A percentile compares a stretch with the other conserved stretches of the same genome.
Evolutionary conservation across 345 rosid species (phyloP).

Genomic region (Leavenworthia alabamica): DNA sequence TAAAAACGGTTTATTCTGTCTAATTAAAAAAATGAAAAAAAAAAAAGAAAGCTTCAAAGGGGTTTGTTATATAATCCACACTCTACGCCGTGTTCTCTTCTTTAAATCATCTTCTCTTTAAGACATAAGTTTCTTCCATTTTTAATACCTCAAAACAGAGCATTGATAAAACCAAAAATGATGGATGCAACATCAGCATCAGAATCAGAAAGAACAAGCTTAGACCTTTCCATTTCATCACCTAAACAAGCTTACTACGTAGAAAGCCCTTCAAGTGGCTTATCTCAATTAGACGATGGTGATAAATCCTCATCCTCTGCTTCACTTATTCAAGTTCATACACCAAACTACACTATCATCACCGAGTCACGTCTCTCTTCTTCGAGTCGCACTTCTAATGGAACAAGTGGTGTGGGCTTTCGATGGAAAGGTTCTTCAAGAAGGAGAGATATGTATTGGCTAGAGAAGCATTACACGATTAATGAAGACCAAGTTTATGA

Average conservation of each 20-base stretch:
- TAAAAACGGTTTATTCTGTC: neutral
- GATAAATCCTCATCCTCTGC: constrained; percentile 61
- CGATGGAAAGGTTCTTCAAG: constrained; percentile 46
- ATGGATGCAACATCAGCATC: constrained; percentile 62
- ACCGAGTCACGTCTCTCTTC: constrained; percentile 34
- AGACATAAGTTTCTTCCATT: neutral
- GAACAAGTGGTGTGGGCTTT: constrained; percentile 33
- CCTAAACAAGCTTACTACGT: constrained; percentile 68
- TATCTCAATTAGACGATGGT: constrained; percentile 57
- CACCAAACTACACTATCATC: constrained; percentile 31
- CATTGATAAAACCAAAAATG: constrained; percentile 17
- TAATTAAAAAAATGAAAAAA: no score
- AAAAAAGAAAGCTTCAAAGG: constrained; percentile 12
- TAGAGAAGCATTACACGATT: constrained; percentile 55
- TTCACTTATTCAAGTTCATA: constrained; percentile 24
- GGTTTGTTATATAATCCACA: neutral
- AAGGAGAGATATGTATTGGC: constrained; percentile 65
- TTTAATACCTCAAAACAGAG: neutral
- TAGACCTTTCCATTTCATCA: constrained; percentile 67
- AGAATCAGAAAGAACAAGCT: constrained; percentile 68
- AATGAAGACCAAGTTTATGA: constrained; percentile 51
- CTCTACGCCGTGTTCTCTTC: constrained; percentile 6
- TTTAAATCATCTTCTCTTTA: neutral
- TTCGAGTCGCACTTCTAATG: constrained; percentile 26
- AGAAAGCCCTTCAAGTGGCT: constrained; percentile 77